These are phyloP conservation scores for Apiotrichum gracile DNA, from an alignment of 1,284 basidiomycete genomes.

Conservation along the genomic window DNA sequence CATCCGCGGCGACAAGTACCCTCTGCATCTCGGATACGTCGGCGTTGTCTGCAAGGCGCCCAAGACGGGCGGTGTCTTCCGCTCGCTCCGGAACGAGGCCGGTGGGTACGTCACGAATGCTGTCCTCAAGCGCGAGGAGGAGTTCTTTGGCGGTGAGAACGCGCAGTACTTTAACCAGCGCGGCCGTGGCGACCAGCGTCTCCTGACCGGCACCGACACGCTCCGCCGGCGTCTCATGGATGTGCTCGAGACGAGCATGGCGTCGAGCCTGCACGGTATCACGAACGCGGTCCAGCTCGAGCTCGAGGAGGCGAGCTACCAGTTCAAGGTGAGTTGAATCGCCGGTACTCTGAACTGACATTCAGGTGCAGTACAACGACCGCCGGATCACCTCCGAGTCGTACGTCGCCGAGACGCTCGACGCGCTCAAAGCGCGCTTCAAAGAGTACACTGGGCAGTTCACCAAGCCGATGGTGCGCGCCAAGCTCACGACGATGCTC, in stretches of 20 bases:
- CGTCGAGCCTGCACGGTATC: constrained; percentile 86
- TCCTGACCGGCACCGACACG: constrained; percentile 86
- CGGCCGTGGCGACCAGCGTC: constrained; percentile 35
- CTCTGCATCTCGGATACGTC: constrained; percentile 94
- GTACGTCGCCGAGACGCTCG: constrained; percentile 95
- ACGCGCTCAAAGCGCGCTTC: constrained; percentile 84
- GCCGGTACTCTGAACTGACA: constrained; percentile 55
- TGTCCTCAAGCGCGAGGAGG: constrained; percentile 65
- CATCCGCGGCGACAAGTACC: constrained; percentile 85
- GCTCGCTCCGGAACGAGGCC: constrained; percentile 22
- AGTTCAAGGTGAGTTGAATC: constrained; percentile 68
- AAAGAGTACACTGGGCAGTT: constrained; percentile 80
- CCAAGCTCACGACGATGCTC: constrained; percentile 81
- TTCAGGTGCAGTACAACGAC: constrained; percentile 90
- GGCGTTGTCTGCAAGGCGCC: constrained; percentile 87
- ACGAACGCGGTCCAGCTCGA: constrained; percentile 95
- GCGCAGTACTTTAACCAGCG: constrained; percentile 55
- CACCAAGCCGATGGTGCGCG: constrained; percentile 80
- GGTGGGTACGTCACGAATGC: constrained; percentile 49
- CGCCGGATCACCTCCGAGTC: constrained; percentile 88
- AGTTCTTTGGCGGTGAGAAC: constrained; percentile 70
- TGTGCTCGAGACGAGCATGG: constrained; percentile 95
- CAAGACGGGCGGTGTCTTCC: constrained; percentile 42
- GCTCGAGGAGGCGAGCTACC: constrained; percentile 92
- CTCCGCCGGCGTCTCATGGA: constrained; percentile 87